Base-by-base conservation (phyloP, 2,329 filamentous ascomycete species). In the Intubia oerlemansii region DNA sequence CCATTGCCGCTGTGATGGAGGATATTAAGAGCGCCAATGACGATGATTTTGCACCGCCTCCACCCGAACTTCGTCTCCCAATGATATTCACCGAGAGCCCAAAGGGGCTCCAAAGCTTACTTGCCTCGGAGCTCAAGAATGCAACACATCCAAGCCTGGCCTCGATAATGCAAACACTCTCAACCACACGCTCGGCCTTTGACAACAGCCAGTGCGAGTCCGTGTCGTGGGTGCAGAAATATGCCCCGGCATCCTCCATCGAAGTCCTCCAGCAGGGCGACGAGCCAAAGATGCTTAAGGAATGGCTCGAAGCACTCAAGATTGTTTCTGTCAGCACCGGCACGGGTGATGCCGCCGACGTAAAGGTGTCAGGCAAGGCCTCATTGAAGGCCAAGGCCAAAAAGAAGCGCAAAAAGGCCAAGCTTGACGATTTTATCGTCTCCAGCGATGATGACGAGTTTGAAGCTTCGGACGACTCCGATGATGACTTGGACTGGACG, bases 181-280 rank as follows among this genome's bases (percentile, higher is more conserved):
- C n/a, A n/a, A n/a, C n/a, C n/a, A n/a, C n/a, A n/a, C n/a, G n/a
- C n/a, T 84, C 78, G 5, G 71, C 84, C 1, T 93, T 84, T 42
- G 88, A 98, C 45, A 63, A 54, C 36, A 77, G 72, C 7, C 62
- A 61, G 28, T 91, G 77, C 39, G 85, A 95, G 43, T 57, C 56
- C 2, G 51, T 62, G 17, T 51, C 67, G 7, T 98, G 88, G 88
- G 48, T 59, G 2, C 73, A 85, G 23, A 93, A 95, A 42, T 92
- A 95, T 49, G 67, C 77, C 0, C 88, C 88, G 0, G 51, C 48
- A 16, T 56, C 51, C 20, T 70, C 80, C 3, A 54, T 55, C 4
- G 69, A 85, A 33, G 71, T 95, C 1, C 55, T 98, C 9, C 84
- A 93, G 42, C 47, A 56, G 11, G 74, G 76, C 3, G 62, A 56